A percentile compares a stretch with the other conserved stretches of the same genome.
Conservation (phyloP, 2,329 filamentous ascomycete genomes). For the Xylaria sp. region DNA sequence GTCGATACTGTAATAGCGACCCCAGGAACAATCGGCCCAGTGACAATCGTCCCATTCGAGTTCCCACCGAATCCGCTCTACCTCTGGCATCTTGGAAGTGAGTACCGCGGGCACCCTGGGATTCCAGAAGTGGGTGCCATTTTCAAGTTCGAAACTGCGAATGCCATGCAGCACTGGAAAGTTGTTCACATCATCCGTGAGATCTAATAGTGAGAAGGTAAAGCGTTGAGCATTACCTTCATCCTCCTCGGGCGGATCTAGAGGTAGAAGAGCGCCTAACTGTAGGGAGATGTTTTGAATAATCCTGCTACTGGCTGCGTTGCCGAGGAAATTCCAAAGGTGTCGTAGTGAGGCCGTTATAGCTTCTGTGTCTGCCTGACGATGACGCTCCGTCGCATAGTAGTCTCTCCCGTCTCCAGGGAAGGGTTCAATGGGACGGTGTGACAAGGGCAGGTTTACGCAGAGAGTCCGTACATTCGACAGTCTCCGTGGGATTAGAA, state of each 20-base stretch:
- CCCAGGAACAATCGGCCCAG: not conserved
- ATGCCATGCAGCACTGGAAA: conserved; percentile 1
- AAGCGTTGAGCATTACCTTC: not conserved
- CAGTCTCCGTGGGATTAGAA: not conserved
- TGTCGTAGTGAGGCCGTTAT: conserved; percentile 1
- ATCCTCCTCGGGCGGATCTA: not conserved
- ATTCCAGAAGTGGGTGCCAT: not conserved
- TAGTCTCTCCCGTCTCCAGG: too few species aligned
- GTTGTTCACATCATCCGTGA: not conserved
- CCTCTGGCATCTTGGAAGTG: conserved; percentile 10
- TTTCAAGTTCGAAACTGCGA: not conserved
- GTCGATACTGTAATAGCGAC: conserved; percentile 13
- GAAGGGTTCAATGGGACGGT: not conserved
- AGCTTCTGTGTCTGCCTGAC: not conserved
- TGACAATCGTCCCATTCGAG: not conserved
- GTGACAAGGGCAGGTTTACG: not conserved
- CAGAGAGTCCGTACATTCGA: not conserved
- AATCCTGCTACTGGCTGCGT: too few species aligned
- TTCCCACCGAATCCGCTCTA: not conserved
- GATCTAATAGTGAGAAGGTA: not conserved
- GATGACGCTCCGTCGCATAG: conserved; percentile 1
- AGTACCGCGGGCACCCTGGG: conserved; percentile 4
- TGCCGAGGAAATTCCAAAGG: conserved; percentile 3
- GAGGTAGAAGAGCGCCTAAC: not conserved
- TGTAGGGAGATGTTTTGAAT: not conserved